Conservation (phyloP, 177 flowering plant species). For the Vitis hybrid region DNA sequence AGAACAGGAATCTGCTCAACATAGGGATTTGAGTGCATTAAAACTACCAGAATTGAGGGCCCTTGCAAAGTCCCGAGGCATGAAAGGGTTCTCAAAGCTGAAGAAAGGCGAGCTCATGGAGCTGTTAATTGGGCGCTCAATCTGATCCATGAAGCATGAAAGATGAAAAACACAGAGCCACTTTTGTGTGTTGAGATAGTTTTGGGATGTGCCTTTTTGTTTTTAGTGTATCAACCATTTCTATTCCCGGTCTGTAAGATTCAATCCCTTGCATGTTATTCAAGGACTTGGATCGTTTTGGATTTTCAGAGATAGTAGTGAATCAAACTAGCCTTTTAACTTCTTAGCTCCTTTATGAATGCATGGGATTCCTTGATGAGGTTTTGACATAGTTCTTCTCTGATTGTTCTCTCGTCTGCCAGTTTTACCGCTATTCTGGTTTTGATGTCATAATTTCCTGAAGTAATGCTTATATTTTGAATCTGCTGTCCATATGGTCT, state of each 20-base stretch:
- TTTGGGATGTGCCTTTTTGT: neutral
- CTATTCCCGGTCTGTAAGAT: neutral
- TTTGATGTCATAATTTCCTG: too few species aligned
- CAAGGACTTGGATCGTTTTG: neutral
- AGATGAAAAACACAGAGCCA: neutral
- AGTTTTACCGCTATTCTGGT: too few species aligned
- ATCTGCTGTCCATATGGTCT: too few species aligned
- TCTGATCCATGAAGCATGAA: slow-evolving; percentile 22
- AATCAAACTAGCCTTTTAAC: neutral
- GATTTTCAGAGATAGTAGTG: neutral
- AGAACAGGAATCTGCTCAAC: slow-evolving; percentile 13
- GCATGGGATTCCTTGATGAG: too few species aligned
- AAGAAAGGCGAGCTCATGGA: slow-evolving; percentile 74
- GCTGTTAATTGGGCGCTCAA: slow-evolving; percentile 40
- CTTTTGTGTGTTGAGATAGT: neutral
- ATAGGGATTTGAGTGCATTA: slow-evolving; percentile 47
- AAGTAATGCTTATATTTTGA: too few species aligned
- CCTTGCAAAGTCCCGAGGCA: slow-evolving; percentile 79
- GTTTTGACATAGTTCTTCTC: too few species aligned
- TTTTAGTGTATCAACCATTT: neutral
- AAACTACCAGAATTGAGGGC: slow-evolving; percentile 72
- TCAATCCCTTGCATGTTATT: neutral
- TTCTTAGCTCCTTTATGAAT: neutral
- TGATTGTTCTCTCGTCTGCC: too few species aligned
- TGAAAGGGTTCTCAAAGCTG: slow-evolving; percentile 83